phyloP scores from a whole-genome alignment of 2,329 filamentous ascomycete species.

The Colletotrichum sp. region DNA sequence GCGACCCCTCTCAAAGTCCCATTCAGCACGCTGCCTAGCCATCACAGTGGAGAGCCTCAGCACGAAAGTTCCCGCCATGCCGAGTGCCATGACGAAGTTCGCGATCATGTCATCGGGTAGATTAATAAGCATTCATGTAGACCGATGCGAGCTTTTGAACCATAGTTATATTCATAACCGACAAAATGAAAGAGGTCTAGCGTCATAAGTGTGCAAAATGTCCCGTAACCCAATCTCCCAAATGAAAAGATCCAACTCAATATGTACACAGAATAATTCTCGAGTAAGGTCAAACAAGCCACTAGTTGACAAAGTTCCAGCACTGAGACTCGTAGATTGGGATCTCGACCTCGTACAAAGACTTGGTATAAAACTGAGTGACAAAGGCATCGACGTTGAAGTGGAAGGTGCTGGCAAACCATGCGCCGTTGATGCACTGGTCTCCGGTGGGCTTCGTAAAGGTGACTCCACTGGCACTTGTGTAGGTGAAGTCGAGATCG shows the following conservation, averaged over 20 bases:
- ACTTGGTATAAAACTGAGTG: constrained; percentile 18
- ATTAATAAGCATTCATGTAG: neutral
- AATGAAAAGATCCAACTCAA: neutral
- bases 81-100: neutral
- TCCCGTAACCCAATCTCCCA: neutral
- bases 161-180: neutral
- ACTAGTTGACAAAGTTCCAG: constrained; percentile 15
- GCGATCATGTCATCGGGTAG: neutral
- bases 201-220: neutral
- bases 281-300: neutral
- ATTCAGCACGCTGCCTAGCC: neutral
- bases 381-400: constrained; percentile 15
- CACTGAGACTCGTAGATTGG: constrained; percentile 22
- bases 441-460: constrained; percentile 1
- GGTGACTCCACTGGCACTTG: neutral
- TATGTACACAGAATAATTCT: neutral
- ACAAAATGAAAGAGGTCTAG: neutral
- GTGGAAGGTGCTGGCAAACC: constrained; percentile 22
- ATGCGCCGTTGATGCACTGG: constrained; percentile 18
- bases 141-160: neutral
- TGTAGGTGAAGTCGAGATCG: constrained; percentile 24
- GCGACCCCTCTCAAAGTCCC: neutral
- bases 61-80: neutral
- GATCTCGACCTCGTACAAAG: constrained; percentile 4
- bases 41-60: neutral